Evolutionary conservation across 2,329 filamentous ascomycete species (phyloP), one percentile per base, ranked within the genome.

Genomic region (Phaeomoniella chlamydospora): DNA sequence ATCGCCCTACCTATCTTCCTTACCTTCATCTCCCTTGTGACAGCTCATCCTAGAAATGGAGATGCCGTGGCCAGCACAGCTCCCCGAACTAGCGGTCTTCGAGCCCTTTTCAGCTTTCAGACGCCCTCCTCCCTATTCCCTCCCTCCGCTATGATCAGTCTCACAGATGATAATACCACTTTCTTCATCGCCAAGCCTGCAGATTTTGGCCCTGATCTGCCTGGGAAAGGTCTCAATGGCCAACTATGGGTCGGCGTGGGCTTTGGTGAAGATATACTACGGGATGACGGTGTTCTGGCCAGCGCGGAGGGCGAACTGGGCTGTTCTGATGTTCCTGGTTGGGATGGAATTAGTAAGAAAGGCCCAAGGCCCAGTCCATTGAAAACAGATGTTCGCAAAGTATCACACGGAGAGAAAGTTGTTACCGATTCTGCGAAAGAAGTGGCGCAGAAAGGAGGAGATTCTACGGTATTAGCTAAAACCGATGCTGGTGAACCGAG

Each of bases 91-190:
- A 61, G 66, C 19, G 59, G 68, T 37, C 54, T 77, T 33, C 61
- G 62, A 38, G 65, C 70, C 29, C 62, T 83, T 43, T 75, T 83
- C 57, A 78, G 78, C 43, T 81, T 83, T 56, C 76, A 75, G 40
- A 68, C 77, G 4, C 79, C 87, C 1, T 83, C 87, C 44, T 86
- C 84, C 14, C 74, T 98, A 15, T 98, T 98, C 54, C 87, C 88
- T 3, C 87, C 87, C 3, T 94, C 90, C 44, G 90, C 90, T 33
- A 82, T 92, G 49, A 94, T 98, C 54, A 94, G 84, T 56, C 71
- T 98, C 42, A 94, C 87, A 51, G 86, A 96, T 58, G 90, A 98
- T 59, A 98, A 98, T 58, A 94, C 85, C 46, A 98, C 90, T 10
- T 93, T 92, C 47, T 98, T 98, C 61, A 70, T 93, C 37, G 87